These are phyloP conservation scores for Quillaja saponaria DNA, from an alignment of 306 rosid species.

Conservation along the genomic window DNA sequence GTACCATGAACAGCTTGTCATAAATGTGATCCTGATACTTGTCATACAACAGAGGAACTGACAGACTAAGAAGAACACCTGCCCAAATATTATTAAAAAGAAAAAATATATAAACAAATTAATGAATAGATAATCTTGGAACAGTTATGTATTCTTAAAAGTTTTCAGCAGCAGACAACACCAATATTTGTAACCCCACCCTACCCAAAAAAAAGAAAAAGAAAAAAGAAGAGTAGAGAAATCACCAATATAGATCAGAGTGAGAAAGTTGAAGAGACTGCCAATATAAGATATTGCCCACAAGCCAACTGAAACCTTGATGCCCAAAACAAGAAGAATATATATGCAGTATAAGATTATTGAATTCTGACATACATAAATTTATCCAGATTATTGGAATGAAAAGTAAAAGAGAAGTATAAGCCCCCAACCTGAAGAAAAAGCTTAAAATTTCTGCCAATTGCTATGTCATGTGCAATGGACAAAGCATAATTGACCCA, in stretches of 20 bases:
- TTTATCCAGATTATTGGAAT: background rate
- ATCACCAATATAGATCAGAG: conserved; percentile 72
- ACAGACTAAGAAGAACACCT: conserved; percentile 83
- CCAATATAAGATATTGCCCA: conserved; percentile 68
- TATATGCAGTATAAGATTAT: background rate
- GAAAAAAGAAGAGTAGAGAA: conserved; percentile 11
- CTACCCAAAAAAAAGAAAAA: conserved; percentile 13
- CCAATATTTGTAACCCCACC: no score
- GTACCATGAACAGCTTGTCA: conserved; percentile 51
- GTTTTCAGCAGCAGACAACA: no score
- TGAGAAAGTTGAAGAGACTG: conserved; percentile 68
- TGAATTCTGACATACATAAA: background rate
- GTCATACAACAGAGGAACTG: conserved; percentile 82
- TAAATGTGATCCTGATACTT: conserved; percentile 74
- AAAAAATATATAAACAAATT: conserved; percentile 15
- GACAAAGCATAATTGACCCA: conserved; percentile 66
- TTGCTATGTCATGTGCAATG: conserved; percentile 74
- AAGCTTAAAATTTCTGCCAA: conserved; percentile 67
- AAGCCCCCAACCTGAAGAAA: conserved; percentile 57
- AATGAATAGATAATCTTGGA: conserved; percentile 2
- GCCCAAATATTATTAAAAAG: conserved; percentile 27
- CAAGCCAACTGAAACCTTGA: conserved; percentile 70
- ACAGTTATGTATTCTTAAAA: background rate
- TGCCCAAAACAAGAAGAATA: conserved; percentile 24
- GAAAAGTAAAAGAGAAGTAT: background rate